phyloP scores from a whole-genome alignment of 306 rosid genomes.

The Medicago arabica region DNA sequence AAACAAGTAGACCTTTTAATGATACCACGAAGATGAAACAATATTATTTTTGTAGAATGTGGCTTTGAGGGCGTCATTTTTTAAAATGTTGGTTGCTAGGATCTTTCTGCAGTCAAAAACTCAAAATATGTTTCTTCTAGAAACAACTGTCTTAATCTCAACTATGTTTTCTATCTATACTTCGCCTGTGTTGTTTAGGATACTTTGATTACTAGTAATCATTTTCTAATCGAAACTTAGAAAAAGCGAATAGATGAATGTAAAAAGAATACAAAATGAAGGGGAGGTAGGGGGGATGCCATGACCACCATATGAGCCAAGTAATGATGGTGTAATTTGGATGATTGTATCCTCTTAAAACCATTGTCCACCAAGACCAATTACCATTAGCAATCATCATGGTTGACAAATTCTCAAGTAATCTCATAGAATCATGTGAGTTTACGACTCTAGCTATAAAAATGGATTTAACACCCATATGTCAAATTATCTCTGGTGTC shows the following conservation, averaged over 20 bases:
- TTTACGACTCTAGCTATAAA: not conserved
- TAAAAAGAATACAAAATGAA: no score
- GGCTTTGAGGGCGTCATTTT: not conserved
- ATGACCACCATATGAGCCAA: no score
- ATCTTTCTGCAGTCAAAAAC: not conserved
- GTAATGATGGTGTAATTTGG: no score
- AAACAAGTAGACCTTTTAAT: not conserved
- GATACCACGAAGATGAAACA: not conserved
- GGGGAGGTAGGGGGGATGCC: no score
- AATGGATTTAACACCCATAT: not conserved
- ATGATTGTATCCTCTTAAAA: not conserved
- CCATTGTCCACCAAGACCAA: not conserved
- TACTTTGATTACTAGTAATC: not conserved
- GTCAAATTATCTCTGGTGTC: no score
- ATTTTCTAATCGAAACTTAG: not conserved
- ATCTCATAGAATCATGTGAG: not conserved
- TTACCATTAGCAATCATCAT: not conserved
- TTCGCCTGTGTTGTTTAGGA: slow-evolving; percentile 15
- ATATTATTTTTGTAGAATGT: not conserved
- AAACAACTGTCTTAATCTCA: not conserved
- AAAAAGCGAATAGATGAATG: not conserved
- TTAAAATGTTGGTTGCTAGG: not conserved
- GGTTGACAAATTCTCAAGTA: not conserved
- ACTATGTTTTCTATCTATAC: not conserved
- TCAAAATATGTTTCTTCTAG: not conserved